Percentiles rank a stretch among this genome's conserved stretches.
phyloP scores from a whole-genome alignment of 2,329 filamentous ascomycete species.

The Fusarium fracticaudum region DNA sequence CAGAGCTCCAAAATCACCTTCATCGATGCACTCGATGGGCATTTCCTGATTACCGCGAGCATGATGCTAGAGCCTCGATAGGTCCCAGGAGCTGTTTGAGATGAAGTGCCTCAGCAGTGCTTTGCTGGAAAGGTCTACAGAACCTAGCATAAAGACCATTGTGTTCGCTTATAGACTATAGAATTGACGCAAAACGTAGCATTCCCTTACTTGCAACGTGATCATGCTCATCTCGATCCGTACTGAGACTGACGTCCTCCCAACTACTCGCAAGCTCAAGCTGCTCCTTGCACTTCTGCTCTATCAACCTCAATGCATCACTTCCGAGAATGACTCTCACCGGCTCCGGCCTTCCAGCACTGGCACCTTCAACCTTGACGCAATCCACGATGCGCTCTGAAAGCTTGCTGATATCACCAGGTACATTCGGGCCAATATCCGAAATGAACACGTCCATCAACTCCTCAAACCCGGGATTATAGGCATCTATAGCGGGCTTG shows the following conservation, averaged over 20 bases:
- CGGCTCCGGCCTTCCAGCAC: neutral
- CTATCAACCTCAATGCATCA: neutral
- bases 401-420: neutral
- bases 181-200: neutral
- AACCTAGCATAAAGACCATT: too few species aligned
- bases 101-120: neutral
- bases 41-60: conserved; percentile 9
- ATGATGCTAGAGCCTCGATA: conserved; percentile 4
- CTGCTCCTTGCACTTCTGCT: conserved; percentile 9
- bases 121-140: rapidly evolving
- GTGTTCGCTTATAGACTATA: neutral
- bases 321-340: conserved; percentile 2
- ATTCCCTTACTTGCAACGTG: conserved; percentile 13
- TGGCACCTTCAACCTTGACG: neutral
- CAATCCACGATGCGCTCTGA: conserved; percentile 2
- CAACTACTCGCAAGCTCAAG: neutral
- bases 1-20: neutral
- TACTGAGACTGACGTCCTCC: conserved; percentile 3
- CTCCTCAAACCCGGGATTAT: neutral
- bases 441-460: conserved; percentile 1
- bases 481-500: neutral
- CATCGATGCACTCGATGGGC: conserved; percentile 12
- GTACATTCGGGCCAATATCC: neutral
- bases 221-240: neutral
- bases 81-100: neutral